Percentiles rank a stretch among this genome's conserved stretches.
These are phyloP conservation scores for Saccharomycopsis selenospora DNA, from an alignment of 805 yeast species.

Conservation along the genomic window DNA sequence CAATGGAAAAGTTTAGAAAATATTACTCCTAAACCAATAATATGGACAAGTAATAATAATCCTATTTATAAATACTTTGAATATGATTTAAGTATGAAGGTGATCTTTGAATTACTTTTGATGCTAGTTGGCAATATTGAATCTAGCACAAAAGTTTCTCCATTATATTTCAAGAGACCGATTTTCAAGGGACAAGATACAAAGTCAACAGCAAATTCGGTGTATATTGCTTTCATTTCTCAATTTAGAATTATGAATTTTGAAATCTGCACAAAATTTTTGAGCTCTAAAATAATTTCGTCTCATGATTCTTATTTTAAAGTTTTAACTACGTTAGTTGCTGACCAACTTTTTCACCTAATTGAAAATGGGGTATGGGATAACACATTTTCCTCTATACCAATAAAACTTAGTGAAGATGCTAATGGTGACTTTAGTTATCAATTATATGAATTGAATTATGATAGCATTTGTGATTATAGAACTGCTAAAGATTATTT, in stretches of 20 bases:
- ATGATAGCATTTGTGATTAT: neutral
- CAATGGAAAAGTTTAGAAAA: conserved; percentile 25
- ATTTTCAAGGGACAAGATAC: no score
- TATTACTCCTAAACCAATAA: neutral
- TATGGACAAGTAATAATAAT: neutral
- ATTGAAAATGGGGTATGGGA: neutral
- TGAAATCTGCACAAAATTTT: no score
- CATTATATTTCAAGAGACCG: no score
- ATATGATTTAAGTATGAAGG: conserved; percentile 31
- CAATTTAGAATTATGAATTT: no score
- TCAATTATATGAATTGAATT: neutral
- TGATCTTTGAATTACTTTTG: conserved; percentile 22
- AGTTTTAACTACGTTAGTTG: neutral
- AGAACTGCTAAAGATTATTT: neutral
- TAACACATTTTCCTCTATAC: neutral
- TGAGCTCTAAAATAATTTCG: no score
- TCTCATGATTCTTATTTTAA: neutral
- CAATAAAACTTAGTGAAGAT: no score
- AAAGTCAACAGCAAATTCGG: no score
- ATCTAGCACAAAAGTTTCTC: no score
- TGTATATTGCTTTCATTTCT: no score
- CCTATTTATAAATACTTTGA: neutral
- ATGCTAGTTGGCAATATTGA: no score
- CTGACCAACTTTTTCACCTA: neutral
- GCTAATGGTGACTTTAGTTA: no score